These are phyloP conservation scores for Phaffomyces opuntiae DNA, from an alignment of 805 yeast species.

Conservation along the genomic window DNA sequence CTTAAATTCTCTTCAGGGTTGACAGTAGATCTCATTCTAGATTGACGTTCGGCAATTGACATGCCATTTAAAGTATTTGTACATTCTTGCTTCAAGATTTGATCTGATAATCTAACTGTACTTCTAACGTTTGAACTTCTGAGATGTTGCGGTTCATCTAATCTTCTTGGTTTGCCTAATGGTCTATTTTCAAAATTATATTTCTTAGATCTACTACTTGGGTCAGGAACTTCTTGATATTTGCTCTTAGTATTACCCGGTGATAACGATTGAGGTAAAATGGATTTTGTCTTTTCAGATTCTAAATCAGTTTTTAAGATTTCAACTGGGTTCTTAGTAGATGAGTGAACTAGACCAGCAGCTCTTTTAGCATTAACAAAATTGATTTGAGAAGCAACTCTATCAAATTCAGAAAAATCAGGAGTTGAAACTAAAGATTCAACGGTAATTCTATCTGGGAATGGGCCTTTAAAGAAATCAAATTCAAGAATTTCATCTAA, in stretches of 20 bases:
- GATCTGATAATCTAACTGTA: slow-evolving; percentile 20
- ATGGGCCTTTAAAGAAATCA: slow-evolving; percentile 81
- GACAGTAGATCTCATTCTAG: slow-evolving; percentile 28
- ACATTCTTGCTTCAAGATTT: slow-evolving; percentile 36
- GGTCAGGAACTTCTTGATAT: slow-evolving; percentile 53
- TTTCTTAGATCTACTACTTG: slow-evolving; percentile 18
- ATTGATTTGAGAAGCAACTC: slow-evolving; percentile 58
- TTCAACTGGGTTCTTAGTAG: slow-evolving; percentile 58
- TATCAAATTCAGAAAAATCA: slow-evolving; percentile 44
- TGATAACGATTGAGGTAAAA: slow-evolving; percentile 83
- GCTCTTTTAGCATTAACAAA: slow-evolving; percentile 57
- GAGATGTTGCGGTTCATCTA: slow-evolving; percentile 22
- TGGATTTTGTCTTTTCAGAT: slow-evolving; percentile 57
- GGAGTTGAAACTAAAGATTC: slow-evolving; percentile 61
- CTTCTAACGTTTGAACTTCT: slow-evolving; percentile 11
- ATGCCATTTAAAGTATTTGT: slow-evolving; percentile 39
- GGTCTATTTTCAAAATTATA: slow-evolving; percentile 26
- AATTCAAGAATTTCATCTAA: slow-evolving; percentile 73
- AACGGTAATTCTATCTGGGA: slow-evolving; percentile 65
- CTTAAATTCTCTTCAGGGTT: slow-evolving; percentile 13
- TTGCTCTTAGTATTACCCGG: slow-evolving; percentile 88
- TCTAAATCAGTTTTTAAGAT: slow-evolving; percentile 62
- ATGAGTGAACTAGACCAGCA: slow-evolving; percentile 49
- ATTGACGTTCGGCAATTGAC: slow-evolving; percentile 36
- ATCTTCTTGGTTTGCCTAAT: slow-evolving; percentile 28